Evolutionary conservation across 179 eudicot species (phyloP), one percentile per base, ranked within the genome.

Genomic region (Corrigiola litoralis): DNA sequence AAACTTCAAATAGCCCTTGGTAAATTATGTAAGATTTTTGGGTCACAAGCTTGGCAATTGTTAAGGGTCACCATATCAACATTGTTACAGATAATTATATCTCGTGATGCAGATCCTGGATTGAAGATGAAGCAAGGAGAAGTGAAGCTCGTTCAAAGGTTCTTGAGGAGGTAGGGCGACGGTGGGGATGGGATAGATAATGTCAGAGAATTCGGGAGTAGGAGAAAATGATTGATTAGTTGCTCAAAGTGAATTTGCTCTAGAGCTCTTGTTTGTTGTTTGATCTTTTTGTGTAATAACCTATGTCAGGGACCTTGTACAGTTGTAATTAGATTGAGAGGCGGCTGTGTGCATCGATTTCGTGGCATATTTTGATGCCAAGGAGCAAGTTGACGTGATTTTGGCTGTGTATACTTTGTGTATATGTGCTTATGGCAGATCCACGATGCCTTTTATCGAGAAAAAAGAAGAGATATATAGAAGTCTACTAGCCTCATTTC

Each of bases 71-170:
- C n/a, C n/a, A n/a, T n/a, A n/a, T n/a, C n/a, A n/a, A n/a, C n/a
- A n/a, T n/a, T n/a, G n/a, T 24, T 20, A 49, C n/a, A 7, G 18
- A 34, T 46, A 6, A 36, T 37, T 7, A 24, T 37, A 28, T 54
- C 11, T 66, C 40, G 23, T 68, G 63, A 11, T 82, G 68, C 89
- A 90, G 98, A 71, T 85, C 90, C 56, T 92, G 98, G 98, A 84
- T 92, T 17, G 95, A 90, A 82, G 95, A 92, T 34, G 98, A 87
- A 82, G 97, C 90, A 9, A 82, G 76, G 78, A 90, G 86, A 82
- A 87, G 87, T 64, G 71, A 83, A 76, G 90, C 85, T 45, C 91
- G 95, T 45, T 82, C 82, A 21, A 87, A 84, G 78, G 95, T 92
- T 57, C 90, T 92, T n/a, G 87, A 86, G 79, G 94, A 85, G 75